Evolutionary conservation across 306 rosid genomes (phyloP).

Genomic region (Cucumis melo): DNA sequence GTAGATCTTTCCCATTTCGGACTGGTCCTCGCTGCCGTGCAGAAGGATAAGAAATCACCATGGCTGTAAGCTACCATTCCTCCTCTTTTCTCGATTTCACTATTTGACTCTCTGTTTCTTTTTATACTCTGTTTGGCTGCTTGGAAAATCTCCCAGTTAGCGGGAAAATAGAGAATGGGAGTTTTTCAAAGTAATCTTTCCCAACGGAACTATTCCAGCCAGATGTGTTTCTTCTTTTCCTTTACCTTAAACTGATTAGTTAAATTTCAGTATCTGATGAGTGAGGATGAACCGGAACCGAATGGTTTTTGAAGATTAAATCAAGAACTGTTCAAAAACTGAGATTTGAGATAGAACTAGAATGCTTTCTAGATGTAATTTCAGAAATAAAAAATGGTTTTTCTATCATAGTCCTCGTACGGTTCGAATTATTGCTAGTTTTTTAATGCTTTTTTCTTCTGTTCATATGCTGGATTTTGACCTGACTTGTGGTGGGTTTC

Average conservation of each 20-base stretch:
- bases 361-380: neutral
- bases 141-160: neutral
- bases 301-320: neutral
- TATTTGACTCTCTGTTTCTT: neutral
- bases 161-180: neutral
- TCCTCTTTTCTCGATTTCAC: neutral
- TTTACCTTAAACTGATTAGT: neutral
- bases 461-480: neutral
- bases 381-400: neutral
- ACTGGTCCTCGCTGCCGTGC: neutral
- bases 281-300: neutral
- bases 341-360: neutral
- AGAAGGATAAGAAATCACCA: neutral
- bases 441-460: neutral
- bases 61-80: slow-evolving; percentile 3
- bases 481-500: neutral
- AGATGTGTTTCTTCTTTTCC: neutral
- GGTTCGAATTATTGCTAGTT: neutral
- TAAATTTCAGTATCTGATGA: neutral
- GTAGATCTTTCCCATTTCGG: neutral
- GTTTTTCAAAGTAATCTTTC: neutral
- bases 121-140: neutral
- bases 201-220: no score
- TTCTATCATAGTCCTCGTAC: neutral
- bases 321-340: neutral